A percentile compares a stretch with the other conserved stretches of the same genome.
Conservation (phyloP, 2,329 filamentous ascomycete species). For the Trichoderma koningiopsis region DNA sequence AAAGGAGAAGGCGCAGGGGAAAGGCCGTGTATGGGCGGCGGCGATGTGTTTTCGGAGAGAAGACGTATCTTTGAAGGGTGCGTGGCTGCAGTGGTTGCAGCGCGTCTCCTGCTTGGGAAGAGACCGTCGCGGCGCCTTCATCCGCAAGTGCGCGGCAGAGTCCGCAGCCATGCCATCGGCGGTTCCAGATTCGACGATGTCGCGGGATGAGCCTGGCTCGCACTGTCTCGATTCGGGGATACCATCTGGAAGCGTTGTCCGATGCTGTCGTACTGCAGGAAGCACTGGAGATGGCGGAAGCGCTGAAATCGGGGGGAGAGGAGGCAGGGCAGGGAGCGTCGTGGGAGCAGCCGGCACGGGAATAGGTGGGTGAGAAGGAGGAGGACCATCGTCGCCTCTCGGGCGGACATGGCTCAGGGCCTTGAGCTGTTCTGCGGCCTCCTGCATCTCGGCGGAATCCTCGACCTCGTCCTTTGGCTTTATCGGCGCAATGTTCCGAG, state of each 20-base stretch:
- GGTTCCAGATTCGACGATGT: conserved; percentile 40
- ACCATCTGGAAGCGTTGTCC: conserved; percentile 46
- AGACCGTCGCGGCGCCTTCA: conserved; percentile 50
- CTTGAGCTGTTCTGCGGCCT: conserved; percentile 67
- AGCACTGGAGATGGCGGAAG: not conserved
- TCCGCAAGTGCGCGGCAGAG: conserved; percentile 36
- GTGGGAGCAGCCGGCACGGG: conserved; percentile 14
- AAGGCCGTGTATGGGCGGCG: conserved; percentile 70
- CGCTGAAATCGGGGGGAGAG: not conserved
- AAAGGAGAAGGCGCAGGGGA: conserved; percentile 81
- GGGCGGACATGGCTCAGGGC: conserved; percentile 65
- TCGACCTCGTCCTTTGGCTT: conserved; percentile 48
- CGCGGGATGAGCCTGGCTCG: conserved; percentile 34
- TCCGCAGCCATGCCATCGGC: conserved; percentile 32
- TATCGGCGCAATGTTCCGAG: conserved; percentile 28
- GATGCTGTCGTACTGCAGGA: conserved; percentile 35
- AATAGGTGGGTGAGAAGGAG: not conserved
- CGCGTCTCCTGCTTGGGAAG: conserved; percentile 62
- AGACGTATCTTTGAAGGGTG: conserved; percentile 67
- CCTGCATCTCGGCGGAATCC: conserved; percentile 70
- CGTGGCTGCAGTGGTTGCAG: conserved; percentile 63
- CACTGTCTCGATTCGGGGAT: conserved; percentile 38
- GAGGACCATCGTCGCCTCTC: conserved; percentile 48
- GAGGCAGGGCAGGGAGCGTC: conserved; percentile 29
- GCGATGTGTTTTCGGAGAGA: conserved; percentile 68